Percentiles rank a stretch among this genome's conserved stretches.
Conservation (phyloP, 805 yeast genomes). For the Sugiyamaella lignohabitans region DNA sequence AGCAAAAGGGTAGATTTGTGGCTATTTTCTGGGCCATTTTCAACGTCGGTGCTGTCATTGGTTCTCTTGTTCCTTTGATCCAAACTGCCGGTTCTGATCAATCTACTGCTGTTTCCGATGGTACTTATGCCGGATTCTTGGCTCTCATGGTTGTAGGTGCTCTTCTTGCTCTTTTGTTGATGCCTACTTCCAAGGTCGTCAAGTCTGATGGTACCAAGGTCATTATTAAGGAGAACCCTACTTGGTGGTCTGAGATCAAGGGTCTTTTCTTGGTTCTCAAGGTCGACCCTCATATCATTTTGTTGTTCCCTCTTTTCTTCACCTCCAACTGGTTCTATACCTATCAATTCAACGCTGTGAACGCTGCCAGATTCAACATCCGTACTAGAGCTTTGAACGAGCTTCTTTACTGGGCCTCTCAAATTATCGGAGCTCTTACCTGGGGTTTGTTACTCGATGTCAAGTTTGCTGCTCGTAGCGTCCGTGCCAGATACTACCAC, state of each 20-base stretch:
- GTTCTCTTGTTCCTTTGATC: conserved; percentile 51
- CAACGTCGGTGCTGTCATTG: conserved; percentile 57
- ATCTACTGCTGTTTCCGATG: conserved; percentile 36
- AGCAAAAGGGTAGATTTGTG: conserved; percentile 46
- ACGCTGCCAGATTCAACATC: conserved; percentile 48
- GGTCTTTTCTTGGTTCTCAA: conserved; percentile 37
- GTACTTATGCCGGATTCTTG: conserved; percentile 50
- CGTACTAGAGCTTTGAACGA: conserved; percentile 59
- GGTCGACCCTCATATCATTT: conserved; percentile 40
- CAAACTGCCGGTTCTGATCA: conserved; percentile 38
- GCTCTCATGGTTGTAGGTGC: conserved; percentile 45
- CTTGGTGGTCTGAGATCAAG: conserved; percentile 40
- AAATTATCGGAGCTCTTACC: conserved; percentile 50
- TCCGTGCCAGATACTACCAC: conserved; percentile 42
- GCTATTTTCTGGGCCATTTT: conserved; percentile 56
- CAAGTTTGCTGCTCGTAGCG: conserved; percentile 36
- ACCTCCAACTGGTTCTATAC: conserved; percentile 64
- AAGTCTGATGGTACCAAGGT: conserved; percentile 47
- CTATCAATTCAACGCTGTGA: conserved; percentile 54
- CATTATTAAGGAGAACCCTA: conserved; percentile 39
- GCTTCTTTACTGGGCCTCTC: conserved; percentile 53
- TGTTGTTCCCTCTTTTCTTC: conserved; percentile 55
- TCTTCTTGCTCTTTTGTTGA: conserved; percentile 39
- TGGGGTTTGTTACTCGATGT: conserved; percentile 47
- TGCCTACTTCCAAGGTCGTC: conserved; percentile 46